These are phyloP conservation scores for Euphrasia arctica DNA, from an alignment of 305 asterid species.

Conservation along the genomic window DNA sequence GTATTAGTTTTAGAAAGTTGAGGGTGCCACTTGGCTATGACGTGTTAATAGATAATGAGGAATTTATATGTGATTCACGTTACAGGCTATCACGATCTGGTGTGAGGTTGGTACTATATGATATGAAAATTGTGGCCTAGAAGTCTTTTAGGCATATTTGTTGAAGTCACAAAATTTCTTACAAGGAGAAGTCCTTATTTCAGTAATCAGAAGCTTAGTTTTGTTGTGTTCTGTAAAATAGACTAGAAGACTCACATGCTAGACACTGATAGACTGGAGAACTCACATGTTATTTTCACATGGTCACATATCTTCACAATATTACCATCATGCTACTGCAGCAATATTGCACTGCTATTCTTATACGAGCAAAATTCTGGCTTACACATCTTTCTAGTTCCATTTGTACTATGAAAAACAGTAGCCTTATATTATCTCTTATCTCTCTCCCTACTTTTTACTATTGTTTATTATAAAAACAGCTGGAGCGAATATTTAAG, in stretches of 20 bases:
- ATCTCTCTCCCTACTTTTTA: not conserved
- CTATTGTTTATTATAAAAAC: not conserved
- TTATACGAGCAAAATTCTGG: no score
- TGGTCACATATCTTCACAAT: not conserved
- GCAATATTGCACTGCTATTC: not conserved
- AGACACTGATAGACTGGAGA: not conserved
- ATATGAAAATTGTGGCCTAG: not conserved
- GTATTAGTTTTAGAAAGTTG: not conserved
- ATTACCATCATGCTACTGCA: not conserved
- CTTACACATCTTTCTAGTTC: not conserved
- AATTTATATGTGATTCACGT: not conserved
- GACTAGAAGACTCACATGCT: no score
- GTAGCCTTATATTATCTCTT: no score
- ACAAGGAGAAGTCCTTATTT: not conserved
- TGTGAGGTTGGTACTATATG: not conserved
- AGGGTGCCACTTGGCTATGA: not conserved
- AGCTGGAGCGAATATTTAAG: not conserved
- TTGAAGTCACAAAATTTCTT: not conserved
- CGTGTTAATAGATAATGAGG: not conserved
- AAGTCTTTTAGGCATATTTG: constrained; percentile 1
- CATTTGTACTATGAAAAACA: not conserved
- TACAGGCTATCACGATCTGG: not conserved
- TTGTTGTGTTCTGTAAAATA: not conserved
- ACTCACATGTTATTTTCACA: not conserved
- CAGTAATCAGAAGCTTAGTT: not conserved